Conservation (phyloP, 139 green algal genomes). For the Spirogloea muscicola region DNA sequence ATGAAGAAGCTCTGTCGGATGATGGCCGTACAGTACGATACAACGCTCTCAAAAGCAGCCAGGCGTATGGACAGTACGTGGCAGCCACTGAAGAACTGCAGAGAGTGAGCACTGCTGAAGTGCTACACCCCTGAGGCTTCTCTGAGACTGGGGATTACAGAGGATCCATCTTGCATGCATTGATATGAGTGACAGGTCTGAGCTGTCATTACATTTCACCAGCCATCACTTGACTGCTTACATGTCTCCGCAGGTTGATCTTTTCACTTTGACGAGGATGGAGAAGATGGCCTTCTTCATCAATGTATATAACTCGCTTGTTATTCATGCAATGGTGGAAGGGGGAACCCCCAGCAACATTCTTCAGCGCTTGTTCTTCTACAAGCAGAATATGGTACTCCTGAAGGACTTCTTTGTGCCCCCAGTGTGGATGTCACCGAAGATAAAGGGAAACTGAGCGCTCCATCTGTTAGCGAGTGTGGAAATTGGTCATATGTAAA, state of each 20-base stretch:
- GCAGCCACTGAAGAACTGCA: conserved; percentile 44
- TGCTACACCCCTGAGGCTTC: no score
- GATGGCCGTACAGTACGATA: conserved; percentile 46
- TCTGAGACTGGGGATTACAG: no score
- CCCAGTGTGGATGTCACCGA: no score
- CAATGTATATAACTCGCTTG: conserved; percentile 90
- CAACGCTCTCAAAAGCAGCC: conserved; percentile 7
- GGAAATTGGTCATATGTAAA: no score
- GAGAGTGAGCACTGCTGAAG: no score
- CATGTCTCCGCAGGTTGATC: conserved; percentile 45
- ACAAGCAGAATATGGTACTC: conserved; percentile 26
- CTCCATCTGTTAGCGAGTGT: no score
- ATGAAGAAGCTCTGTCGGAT: conserved; percentile 44
- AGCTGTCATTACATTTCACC: no score
- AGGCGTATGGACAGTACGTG: conserved; percentile 37
- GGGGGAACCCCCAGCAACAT: conserved; percentile 24
- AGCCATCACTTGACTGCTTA: no score
- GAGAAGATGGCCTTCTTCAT: conserved; percentile 82
- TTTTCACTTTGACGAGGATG: conserved; percentile 55
- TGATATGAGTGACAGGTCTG: no score
- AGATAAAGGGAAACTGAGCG: no score
- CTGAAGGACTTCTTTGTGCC: no score
- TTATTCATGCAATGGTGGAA: conserved; percentile 70
- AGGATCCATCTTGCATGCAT: no score
- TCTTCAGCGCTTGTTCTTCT: conserved; percentile 47